Base-by-base conservation (phyloP, 495 filamentous ascomycete species). In the Lepidopterella palustris region DNA sequence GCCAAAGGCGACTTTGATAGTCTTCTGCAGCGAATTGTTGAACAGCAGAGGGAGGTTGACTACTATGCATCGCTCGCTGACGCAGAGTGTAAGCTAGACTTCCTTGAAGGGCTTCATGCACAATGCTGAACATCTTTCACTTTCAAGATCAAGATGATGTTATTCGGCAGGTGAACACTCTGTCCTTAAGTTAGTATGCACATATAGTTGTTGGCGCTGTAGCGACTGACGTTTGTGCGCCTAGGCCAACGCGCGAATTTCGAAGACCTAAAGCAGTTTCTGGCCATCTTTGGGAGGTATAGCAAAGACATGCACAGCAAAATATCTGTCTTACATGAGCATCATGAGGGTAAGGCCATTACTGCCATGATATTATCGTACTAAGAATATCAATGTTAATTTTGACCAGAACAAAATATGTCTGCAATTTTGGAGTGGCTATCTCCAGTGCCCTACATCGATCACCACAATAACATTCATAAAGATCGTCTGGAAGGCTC, bases 391-490 rank as follows among this genome's bases (percentile, higher is more conserved):
- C 5, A 49, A 20, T 49, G 18, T 25, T 49, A 5, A 49, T 18
- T 49, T 20, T 49, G 18, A 20, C 45, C 5, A 49, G 45, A 5
- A 5, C 8, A 52, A 56, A 13, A 27, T 35, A 62, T 48, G 47
- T 64, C 50, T n/a, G n/a, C n/a, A n/a, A n/a, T n/a, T n/a, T 11
- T 64, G 48, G 1, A 13, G 10, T 64, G 60, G 62, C 47, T 63
- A 20, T 63, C 59, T 11, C 10, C 51, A 4, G 42, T 55, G 11
- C 62, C 62, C 21, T 64, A 64, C 25, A 8, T 10, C 27, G 1
- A 52, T 45, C 58, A 64, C 29, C 59, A 63, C 27, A 49, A 63
- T 40, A 49, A 35, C 27, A 47, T 45, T 20, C 31, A 53, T 15
- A 20, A 58, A 58, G 26, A 24, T 8, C 25, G 57, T 23, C 27